Base-by-base conservation (phyloP, 1,284 basidiomycete species). In the Leccinum subatratum region DNA sequence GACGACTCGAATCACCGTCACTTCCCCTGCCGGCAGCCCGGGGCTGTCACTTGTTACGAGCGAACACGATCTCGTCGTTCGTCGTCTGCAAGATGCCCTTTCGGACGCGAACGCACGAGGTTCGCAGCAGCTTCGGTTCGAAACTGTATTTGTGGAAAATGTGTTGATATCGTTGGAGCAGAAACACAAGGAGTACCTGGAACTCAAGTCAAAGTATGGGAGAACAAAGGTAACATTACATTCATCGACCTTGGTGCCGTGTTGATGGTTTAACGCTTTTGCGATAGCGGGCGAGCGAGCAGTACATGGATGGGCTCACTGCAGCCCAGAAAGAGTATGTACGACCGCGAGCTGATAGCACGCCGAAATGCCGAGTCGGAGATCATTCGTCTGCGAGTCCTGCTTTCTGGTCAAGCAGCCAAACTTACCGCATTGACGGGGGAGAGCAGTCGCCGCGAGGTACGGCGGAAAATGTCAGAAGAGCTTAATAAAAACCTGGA, bases 301-400 rank as follows among this genome's bases (percentile, higher is more conserved):
- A 94, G 72, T 95, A 94, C 71, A 92, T 95, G 66, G 92, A 96
- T 70, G 96, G 96, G 16, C 82, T 98, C 65, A 91, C 90, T 1
- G 92, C 95, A 54, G 96, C 96, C 2, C 92, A 95, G 70, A 90
- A 92, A 63, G 96, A 98, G 77, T 98, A n/a, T n/a, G n/a, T n/a
- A 96, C 75, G 95, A 97, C 76, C 87, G 87, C 66, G 96, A 98
- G 78, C 83, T 95, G 59, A 88, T 92, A 64, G 88, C 90, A 34
- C 86, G 96, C 22, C 87, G 91, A 25, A 95, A 97, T 70, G 93
- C 94, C 3, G 95, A 98, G 79, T 89, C 92, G 0, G 95, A 97
- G 79, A 92, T 98, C 69, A 91, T 89, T 18, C 85, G 92, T 62
- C 80, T 99, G 45, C 84, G 94, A 58, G 86, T 94, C 32, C 84